These are phyloP conservation scores for Globisporangium solare DNA, from an alignment of 352 stramenopile genomes.

Conservation along the genomic window DNA sequence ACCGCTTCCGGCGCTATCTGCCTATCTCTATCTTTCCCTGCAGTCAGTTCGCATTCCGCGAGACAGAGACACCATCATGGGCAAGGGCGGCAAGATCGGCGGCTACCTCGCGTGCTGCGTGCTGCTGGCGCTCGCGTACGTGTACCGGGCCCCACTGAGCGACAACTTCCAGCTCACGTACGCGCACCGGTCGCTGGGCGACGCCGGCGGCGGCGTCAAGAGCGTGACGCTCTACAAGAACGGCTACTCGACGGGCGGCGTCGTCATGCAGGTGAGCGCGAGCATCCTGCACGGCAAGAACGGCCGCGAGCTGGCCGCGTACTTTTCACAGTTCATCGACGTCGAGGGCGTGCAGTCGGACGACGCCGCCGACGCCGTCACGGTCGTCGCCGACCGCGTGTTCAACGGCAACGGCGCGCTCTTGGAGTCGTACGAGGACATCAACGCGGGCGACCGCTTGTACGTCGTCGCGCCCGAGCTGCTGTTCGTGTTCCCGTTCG, in stretches of 20 bases:
- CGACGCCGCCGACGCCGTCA: conserved; percentile 8
- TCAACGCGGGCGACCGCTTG: conserved; percentile 47
- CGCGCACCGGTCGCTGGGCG: conserved; percentile 44
- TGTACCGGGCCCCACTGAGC: conserved; percentile 48
- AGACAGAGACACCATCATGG: conserved; percentile 44
- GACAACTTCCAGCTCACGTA: conserved; percentile 68
- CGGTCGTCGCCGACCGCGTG: conserved; percentile 59
- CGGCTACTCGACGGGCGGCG: conserved; percentile 68
- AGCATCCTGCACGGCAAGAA: conserved; percentile 49
- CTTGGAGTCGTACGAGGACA: conserved; percentile 47
- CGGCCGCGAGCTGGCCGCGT: conserved; percentile 55
- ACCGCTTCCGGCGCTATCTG: background rate
- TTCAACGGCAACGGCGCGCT: conserved; percentile 62
- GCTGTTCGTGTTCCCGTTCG: conserved; percentile 79
- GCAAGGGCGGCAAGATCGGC: conserved; percentile 39
- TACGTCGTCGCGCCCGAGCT: conserved; percentile 72
- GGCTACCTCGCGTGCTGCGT: conserved; percentile 34
- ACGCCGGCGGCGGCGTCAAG: conserved; percentile 36
- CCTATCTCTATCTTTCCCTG: too few relatives aligned
- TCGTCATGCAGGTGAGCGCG: conserved; percentile 63
- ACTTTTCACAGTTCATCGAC: conserved; percentile 77
- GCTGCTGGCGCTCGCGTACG: conserved; percentile 37
- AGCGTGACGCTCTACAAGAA: conserved; percentile 78
- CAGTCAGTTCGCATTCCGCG: background rate
- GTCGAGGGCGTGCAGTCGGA: conserved; percentile 47